phyloP scores from a whole-genome alignment of 495 filamentous ascomycete species.

The Neurospora pannonica region DNA sequence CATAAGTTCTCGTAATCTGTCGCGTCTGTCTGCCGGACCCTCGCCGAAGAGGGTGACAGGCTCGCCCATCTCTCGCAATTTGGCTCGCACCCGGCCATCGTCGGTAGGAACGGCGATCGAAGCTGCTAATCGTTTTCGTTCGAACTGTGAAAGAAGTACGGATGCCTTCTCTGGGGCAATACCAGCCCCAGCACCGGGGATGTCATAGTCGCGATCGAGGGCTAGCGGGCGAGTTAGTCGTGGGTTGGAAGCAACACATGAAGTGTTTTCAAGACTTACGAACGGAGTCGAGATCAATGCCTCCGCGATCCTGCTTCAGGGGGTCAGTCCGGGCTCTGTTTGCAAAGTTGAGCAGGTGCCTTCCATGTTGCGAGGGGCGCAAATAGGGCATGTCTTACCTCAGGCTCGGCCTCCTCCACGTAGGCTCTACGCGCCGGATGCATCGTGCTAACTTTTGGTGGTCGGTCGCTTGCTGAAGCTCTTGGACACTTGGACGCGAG shows the following conservation, averaged over 20 bases:
- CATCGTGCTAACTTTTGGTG: conserved; percentile 43
- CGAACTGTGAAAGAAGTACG: conserved; percentile 80
- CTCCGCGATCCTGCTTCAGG: conserved; percentile 47
- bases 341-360: conserved; percentile 22
- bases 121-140: conserved; percentile 77
- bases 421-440: conserved; percentile 93
- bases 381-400: conserved; percentile 45
- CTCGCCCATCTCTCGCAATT: conserved; percentile 75
- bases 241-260: not conserved
- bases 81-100: conserved; percentile 73
- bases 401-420: conserved; percentile 72
- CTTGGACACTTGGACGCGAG: not conserved
- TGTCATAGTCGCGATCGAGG: conserved; percentile 75
- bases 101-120: conserved; percentile 93
- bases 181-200: conserved; percentile 61
- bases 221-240: conserved; percentile 36
- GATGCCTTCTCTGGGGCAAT: conserved; percentile 83
- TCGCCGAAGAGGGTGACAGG: conserved; percentile 95
- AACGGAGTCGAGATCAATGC: conserved; percentile 69
- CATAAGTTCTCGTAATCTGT: conserved; percentile 75
- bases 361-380: conserved; percentile 17
- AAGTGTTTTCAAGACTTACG: conserved; percentile 44
- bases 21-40: conserved; percentile 75
- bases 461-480: not conserved
- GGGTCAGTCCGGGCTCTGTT: conserved; percentile 23